Conservation (phyloP, 129 eudicot genomes). For the Pseudognaphalium luteoalbum region DNA sequence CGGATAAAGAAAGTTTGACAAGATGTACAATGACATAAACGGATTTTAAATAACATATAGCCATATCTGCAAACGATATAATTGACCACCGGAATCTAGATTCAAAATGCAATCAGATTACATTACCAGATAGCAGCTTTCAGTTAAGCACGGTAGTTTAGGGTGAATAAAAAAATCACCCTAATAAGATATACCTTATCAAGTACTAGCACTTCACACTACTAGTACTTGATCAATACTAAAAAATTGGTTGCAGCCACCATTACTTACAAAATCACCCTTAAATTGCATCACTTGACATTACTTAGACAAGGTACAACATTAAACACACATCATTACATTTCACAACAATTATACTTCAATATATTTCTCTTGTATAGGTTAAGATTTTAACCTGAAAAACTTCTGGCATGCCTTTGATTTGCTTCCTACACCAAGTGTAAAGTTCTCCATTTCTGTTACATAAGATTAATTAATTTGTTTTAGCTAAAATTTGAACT, state of each 20-base stretch:
- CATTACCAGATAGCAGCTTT: background rate
- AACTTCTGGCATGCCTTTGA: constrained; percentile 90
- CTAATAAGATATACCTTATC: background rate
- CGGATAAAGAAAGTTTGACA: no score
- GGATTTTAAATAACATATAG: no score
- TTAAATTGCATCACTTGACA: background rate
- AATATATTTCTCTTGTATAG: background rate
- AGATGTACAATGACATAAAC: no score
- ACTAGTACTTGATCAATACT: background rate
- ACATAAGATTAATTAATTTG: constrained; percentile 45
- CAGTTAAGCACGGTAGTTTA: background rate
- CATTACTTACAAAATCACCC: background rate
- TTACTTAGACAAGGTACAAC: background rate
- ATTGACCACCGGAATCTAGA: no score
- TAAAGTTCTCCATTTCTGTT: constrained; percentile 69
- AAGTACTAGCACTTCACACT: background rate
- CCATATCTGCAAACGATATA: no score
- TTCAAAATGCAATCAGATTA: no score
- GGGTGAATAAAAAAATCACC: background rate
- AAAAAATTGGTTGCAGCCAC: background rate
- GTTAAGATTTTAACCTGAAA: constrained; percentile 40
- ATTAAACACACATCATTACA: background rate
- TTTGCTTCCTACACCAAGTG: constrained; percentile 89
- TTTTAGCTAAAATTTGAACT: background rate
- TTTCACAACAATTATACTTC: background rate